These are phyloP conservation scores for Cladophialophora exuberans DNA, from an alignment of 2,329 filamentous ascomycete genomes.

Conservation along the genomic window DNA sequence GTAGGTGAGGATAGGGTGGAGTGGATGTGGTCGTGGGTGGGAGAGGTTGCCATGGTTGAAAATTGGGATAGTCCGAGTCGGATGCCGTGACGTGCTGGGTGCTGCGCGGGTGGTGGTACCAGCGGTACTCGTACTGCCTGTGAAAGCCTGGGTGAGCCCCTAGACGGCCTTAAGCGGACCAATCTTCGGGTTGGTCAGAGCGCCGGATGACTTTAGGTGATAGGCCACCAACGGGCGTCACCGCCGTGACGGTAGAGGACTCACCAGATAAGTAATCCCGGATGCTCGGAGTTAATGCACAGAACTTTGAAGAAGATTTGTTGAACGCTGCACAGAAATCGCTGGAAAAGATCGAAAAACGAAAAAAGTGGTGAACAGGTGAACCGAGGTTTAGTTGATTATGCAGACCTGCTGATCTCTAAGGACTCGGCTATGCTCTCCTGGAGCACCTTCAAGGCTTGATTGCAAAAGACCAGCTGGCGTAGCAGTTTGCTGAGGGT, in stretches of 20 bases:
- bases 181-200: constrained; percentile 15
- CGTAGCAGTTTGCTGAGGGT: background rate
- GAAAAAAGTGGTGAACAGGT: background rate
- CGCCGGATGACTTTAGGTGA: constrained; percentile 4
- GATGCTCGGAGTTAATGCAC: constrained; percentile 9
- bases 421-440: background rate
- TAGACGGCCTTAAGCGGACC: constrained; percentile 7
- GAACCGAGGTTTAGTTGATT: constrained; percentile 11
- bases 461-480: background rate
- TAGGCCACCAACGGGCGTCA: background rate
- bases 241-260: background rate
- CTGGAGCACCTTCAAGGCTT: background rate
- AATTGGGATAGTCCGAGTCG: constrained; percentile 15
- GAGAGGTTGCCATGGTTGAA: constrained; percentile 10
- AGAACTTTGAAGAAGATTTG: background rate
- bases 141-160: background rate
- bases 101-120: background rate
- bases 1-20: constrained; percentile 34
- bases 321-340: too few relatives aligned
- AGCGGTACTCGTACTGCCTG: background rate
- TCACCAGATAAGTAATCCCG: constrained; percentile 11
- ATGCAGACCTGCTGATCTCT: background rate
- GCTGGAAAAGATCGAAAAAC: too few relatives aligned
- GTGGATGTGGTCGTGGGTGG: constrained; percentile 22
- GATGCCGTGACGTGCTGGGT: constrained; percentile 3